Percentiles rank a stretch among this genome's conserved stretches.
phyloP scores from a whole-genome alignment of 768 basidiomycete genomes.

The Lactarius hatsudake region DNA sequence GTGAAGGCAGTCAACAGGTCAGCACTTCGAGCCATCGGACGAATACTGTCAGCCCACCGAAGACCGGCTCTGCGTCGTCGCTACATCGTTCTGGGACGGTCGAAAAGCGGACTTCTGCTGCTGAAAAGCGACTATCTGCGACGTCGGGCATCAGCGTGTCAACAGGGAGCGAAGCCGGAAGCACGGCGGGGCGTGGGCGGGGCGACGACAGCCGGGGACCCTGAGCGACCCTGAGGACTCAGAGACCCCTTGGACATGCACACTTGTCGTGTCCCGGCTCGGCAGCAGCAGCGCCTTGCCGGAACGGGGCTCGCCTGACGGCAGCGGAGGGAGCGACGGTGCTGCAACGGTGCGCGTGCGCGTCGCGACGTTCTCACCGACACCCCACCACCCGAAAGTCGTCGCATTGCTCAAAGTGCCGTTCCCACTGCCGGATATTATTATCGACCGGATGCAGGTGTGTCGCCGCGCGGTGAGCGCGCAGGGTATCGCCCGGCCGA shows the following conservation, averaged over 20 bases:
- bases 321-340: constrained; percentile 4
- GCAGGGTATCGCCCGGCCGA: constrained; percentile 35
- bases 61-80: constrained; percentile 12
- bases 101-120: not conserved
- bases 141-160: constrained; percentile 24
- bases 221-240: constrained; percentile 96
- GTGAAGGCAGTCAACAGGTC: not conserved
- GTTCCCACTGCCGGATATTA: constrained; percentile 81
- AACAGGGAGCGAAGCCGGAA: constrained; percentile 17
- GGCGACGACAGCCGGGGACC: constrained; percentile 53
- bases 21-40: constrained; percentile 11
- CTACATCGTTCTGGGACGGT: not conserved
- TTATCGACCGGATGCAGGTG: constrained; percentile 58
- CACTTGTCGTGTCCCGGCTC: constrained; percentile 59
- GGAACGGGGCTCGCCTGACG: constrained; percentile 17
- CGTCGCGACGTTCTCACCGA: constrained; percentile 83
- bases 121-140: constrained; percentile 19
- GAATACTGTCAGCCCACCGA: not conserved
- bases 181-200: constrained; percentile 8
- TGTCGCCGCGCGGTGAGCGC: constrained; percentile 47
- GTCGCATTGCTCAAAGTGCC: constrained; percentile 90
- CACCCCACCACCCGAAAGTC: constrained; percentile 95
- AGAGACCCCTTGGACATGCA: constrained; percentile 94
- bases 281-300: constrained; percentile 10
- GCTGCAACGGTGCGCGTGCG: constrained; percentile 44